Conservation (phyloP, 805 yeast species). For the Starmerella bombicola region DNA sequence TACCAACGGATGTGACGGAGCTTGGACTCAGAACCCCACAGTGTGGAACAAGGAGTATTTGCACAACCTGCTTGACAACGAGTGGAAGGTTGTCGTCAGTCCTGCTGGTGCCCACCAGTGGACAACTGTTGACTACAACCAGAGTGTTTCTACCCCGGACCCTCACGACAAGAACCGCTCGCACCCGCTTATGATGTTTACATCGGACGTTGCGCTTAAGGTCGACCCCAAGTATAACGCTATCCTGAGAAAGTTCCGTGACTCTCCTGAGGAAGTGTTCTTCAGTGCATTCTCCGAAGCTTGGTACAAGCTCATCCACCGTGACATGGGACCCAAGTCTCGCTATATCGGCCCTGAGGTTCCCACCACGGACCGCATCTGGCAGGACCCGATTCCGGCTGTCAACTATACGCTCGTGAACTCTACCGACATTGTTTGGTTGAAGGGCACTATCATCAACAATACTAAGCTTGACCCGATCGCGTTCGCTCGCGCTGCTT, state of each 20-base stretch:
- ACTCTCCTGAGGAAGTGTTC: constrained; percentile 12
- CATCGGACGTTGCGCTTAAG: constrained; percentile 19
- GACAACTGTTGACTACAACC: constrained; percentile 8
- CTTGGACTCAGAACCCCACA: constrained; percentile 16
- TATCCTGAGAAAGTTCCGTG: constrained; percentile 12
- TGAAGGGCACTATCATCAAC: constrained; percentile 11
- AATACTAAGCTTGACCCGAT: constrained; percentile 4
- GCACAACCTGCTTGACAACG: constrained; percentile 11
- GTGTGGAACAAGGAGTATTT: constrained; percentile 13
- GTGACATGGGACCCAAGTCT: constrained; percentile 19
- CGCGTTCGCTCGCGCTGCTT: constrained; percentile 18
- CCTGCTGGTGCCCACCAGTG: constrained; percentile 20
- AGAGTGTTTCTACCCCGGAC: constrained; percentile 14
- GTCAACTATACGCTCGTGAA: constrained; percentile 13
- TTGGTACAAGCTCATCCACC: constrained; percentile 20
- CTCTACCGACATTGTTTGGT: constrained; percentile 8
- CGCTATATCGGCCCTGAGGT: constrained; percentile 19
- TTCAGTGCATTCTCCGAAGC: constrained; percentile 18
- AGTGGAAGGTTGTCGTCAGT: constrained; percentile 11
- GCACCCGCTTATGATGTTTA: constrained; percentile 18
- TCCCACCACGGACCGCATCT: constrained; percentile 11
- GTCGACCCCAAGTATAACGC: constrained; percentile 15
- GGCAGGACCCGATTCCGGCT: constrained; percentile 20
- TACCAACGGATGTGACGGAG: constrained; percentile 19
- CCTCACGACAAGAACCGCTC: constrained; percentile 13